These are phyloP conservation scores for Tricholoma furcatifolium DNA, from an alignment of 768 basidiomycete species.

Conservation along the genomic window DNA sequence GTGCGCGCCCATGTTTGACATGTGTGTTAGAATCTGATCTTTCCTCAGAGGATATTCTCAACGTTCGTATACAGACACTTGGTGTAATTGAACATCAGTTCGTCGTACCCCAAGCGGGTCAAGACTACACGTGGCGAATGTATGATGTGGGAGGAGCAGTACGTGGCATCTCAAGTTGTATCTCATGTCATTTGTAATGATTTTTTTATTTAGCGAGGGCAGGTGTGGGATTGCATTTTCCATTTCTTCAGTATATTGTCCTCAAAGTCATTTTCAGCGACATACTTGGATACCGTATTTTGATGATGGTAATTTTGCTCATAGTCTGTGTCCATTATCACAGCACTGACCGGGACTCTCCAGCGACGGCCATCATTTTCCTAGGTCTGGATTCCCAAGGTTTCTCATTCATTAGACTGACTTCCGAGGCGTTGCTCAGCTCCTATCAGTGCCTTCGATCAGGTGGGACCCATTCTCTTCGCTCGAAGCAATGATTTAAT, in stretches of 20 bases:
- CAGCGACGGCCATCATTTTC: conserved; percentile 82
- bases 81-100: conserved; percentile 77
- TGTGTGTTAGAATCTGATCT: background rate
- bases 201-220: conserved; percentile 44
- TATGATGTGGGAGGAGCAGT: conserved; percentile 85
- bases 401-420: background rate
- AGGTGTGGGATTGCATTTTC: conserved; percentile 38
- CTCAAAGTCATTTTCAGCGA: conserved; percentile 40
- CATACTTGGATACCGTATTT: conserved; percentile 83
- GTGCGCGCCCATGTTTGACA: conserved; percentile 31
- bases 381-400: conserved; percentile 33
- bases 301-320: conserved; percentile 59
- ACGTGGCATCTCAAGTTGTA: conserved; percentile 26
- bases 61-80: conserved; percentile 78
- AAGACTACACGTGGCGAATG: conserved; percentile 68
- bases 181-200: background rate
- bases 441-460: conserved; percentile 84
- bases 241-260: background rate
- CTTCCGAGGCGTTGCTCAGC: conserved; percentile 31
- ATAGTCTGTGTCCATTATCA: background rate
- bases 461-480: conserved; percentile 26
- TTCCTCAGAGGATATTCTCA: conserved; percentile 65
- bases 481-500: background rate
- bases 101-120: conserved; percentile 57
- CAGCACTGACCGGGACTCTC: background rate